Percentiles rank a stretch among this genome's conserved stretches.
Evolutionary conservation across 305 asterid species (phyloP).

Genomic region (Fraxinus nigra): DNA sequence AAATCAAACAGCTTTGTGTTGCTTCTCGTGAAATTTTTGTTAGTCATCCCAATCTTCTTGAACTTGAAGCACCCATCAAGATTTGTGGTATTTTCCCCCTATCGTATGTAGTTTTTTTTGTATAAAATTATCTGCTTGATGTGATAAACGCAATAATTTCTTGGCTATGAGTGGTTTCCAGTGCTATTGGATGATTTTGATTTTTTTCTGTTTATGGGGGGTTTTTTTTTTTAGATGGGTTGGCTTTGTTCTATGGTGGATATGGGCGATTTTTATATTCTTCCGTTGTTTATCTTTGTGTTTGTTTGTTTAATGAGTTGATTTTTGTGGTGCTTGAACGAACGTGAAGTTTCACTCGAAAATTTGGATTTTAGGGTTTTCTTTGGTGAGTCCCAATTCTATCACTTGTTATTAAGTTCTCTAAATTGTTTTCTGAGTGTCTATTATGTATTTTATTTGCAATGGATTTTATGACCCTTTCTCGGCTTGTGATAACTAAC

Average conservation of each 20-base stretch:
- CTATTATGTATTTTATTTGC: background rate
- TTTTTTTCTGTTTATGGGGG: background rate
- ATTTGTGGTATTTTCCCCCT: constrained; percentile 65
- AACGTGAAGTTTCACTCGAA: background rate
- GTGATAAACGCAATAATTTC: background rate
- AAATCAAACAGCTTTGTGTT: constrained; percentile 89
- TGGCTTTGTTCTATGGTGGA: constrained; percentile 11
- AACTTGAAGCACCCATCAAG: constrained; percentile 96
- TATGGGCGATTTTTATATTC: background rate
- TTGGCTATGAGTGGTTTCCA: background rate
- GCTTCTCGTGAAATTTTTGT: constrained; percentile 79
- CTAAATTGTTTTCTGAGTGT: background rate
- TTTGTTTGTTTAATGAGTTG: background rate
- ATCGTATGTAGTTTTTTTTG: background rate
- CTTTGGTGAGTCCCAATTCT: constrained; percentile 8
- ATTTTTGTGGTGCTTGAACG: constrained; percentile 5
- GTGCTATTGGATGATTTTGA: background rate
- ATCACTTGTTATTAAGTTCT: constrained; percentile 1
- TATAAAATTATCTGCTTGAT: constrained; percentile 1
- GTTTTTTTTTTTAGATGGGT: background rate
- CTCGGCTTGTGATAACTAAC: background rate
- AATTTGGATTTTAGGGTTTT: constrained; percentile 6
- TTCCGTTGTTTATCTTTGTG: background rate
- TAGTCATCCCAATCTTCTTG: constrained; percentile 89
- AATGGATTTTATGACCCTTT: background rate